A percentile compares a stretch with the other conserved stretches of the same genome.
phyloP scores from a whole-genome alignment of 148 eudicot genomes.

The Camellia lanceoleosa region DNA sequence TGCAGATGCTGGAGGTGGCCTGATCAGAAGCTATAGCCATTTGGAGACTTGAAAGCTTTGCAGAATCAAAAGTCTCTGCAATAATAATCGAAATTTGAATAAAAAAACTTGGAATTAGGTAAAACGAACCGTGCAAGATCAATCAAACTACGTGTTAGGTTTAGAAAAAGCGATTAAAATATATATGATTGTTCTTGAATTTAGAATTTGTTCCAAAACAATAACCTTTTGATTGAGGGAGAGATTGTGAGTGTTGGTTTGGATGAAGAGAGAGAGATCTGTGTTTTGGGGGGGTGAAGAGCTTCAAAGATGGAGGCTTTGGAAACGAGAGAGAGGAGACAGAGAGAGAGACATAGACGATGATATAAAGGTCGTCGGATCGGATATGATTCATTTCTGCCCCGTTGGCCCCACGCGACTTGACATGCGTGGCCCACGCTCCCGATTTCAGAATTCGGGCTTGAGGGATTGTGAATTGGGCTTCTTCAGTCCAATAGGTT shows the following conservation, averaged over 20 bases:
- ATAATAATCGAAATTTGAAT: conserved; percentile 4
- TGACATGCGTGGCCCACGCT: not conserved
- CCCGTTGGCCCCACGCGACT: not conserved
- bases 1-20: conserved; percentile 43
- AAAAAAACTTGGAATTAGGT: not conserved
- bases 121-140: not conserved
- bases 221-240: not conserved
- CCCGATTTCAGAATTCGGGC: not conserved
- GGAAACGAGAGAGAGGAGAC: too few species aligned
- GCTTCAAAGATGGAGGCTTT: not conserved
- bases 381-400: not conserved
- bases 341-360: too few species aligned
- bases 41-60: conserved; percentile 9
- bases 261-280: not conserved
- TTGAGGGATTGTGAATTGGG: not conserved
- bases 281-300: not conserved
- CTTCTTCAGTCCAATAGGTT: not conserved
- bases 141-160: not conserved
- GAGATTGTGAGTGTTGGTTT: not conserved
- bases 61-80: conserved; percentile 14
- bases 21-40: conserved; percentile 62
- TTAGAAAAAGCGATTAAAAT: not conserved
- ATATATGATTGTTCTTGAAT: not conserved
- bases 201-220: not conserved
- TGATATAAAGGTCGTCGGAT: not conserved